These are phyloP conservation scores for Clitocybe nebularis DNA, from an alignment of 1,284 basidiomycete genomes.

Conservation along the genomic window DNA sequence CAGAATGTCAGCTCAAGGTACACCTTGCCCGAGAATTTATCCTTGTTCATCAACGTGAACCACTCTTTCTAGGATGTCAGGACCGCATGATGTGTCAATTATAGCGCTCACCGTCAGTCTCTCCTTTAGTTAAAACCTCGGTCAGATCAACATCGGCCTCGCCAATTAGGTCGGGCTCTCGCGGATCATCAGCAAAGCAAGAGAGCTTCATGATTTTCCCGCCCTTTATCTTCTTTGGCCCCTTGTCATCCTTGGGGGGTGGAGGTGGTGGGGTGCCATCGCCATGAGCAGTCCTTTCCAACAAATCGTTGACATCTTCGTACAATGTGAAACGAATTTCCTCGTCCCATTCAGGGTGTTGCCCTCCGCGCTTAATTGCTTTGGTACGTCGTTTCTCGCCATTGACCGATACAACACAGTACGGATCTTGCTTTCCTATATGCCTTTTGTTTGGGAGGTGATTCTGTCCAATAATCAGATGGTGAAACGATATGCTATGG, in stretches of 20 bases:
- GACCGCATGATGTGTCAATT: slow-evolving; percentile 4
- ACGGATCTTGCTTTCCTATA: slow-evolving; percentile 98
- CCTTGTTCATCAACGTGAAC: slow-evolving; percentile 87
- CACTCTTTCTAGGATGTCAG: slow-evolving; percentile 62
- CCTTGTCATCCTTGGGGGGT: slow-evolving; percentile 49
- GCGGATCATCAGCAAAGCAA: slow-evolving; percentile 93
- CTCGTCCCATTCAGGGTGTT: slow-evolving; percentile 98
- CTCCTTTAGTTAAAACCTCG: slow-evolving; percentile 89
- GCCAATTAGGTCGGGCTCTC: slow-evolving; percentile 95
- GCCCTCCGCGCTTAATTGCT: slow-evolving; percentile 93
- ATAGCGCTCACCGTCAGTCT: slow-evolving; percentile 81
- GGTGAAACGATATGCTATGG: slow-evolving; percentile 17
- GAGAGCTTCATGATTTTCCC: slow-evolving; percentile 78
- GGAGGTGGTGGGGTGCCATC: slow-evolving; percentile 57
- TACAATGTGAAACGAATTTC: slow-evolving; percentile 92
- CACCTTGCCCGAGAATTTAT: slow-evolving; percentile 90
- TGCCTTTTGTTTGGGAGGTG: slow-evolving; percentile 92
- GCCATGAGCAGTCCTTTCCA: slow-evolving; percentile 44
- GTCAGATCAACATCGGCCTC: slow-evolving; percentile 86
- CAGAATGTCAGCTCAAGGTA: slow-evolving; percentile 95
- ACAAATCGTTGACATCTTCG: slow-evolving; percentile 73
- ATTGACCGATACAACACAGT: slow-evolving; percentile 78
- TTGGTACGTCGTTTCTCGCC: slow-evolving; percentile 83
- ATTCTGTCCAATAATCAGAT: slow-evolving; percentile 47
- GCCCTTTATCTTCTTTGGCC: slow-evolving; percentile 62